Evolutionary conservation across 495 filamentous ascomycete species (phyloP).

Genomic region (Tuber umbilicatum): DNA sequence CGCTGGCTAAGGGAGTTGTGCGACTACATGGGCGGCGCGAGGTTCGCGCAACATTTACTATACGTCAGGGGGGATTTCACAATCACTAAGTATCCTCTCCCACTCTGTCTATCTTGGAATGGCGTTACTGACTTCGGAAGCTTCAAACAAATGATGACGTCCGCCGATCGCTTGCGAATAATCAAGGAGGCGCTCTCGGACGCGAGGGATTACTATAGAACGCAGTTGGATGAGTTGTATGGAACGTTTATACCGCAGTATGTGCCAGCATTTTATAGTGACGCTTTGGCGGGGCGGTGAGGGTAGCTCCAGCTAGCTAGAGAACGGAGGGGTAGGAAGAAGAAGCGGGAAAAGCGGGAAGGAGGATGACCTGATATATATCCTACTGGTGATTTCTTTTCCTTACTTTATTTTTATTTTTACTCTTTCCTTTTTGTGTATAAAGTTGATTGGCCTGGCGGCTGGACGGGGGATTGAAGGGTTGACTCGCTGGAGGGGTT

Average conservation of each 20-base stretch:
- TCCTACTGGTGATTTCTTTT: slow-evolving; percentile 2
- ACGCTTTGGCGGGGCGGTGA: slow-evolving; percentile 26
- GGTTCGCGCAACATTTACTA: slow-evolving; percentile 28
- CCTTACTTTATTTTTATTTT: background rate
- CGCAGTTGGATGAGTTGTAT: slow-evolving; percentile 26
- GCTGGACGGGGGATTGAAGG: background rate
- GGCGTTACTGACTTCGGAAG: slow-evolving; percentile 6
- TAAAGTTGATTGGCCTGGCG: slow-evolving; percentile 1
- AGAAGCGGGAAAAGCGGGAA: background rate
- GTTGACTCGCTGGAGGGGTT: background rate
- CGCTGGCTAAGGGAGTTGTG: slow-evolving; percentile 31
- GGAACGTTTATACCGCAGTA: slow-evolving; percentile 33
- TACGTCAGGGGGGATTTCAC: slow-evolving; percentile 34
- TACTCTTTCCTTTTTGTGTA: background rate
- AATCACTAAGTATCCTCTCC: slow-evolving; percentile 24
- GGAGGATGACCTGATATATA: slow-evolving; percentile 10
- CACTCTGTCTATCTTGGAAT: background rate
- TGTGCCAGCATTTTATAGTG: slow-evolving; percentile 30
- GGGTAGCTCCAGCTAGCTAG: slow-evolving; percentile 7
- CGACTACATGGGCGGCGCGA: slow-evolving; percentile 32
- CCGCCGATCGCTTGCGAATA: slow-evolving; percentile 32
- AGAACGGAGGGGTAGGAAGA: background rate
- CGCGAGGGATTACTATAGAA: slow-evolving; percentile 31
- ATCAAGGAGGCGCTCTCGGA: slow-evolving; percentile 32
- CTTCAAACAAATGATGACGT: slow-evolving; percentile 38